Evolutionary conservation across 306 rosid species (phyloP).

Genomic region (Rubus parviflorus): DNA sequence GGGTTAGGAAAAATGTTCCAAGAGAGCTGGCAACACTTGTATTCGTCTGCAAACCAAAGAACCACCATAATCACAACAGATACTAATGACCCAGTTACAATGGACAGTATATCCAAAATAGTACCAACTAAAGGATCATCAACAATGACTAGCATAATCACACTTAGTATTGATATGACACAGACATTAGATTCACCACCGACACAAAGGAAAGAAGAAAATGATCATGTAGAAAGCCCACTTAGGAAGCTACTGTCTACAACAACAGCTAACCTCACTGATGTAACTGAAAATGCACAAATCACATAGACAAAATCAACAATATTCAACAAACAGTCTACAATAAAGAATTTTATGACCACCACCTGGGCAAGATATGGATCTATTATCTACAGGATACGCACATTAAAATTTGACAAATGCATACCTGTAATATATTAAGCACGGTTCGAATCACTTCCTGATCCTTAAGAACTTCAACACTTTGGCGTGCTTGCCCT

Average conservation of each 20-base stretch:
- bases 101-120: background rate
- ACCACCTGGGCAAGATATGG: background rate
- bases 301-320: background rate
- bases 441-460: slow-evolving; percentile 87
- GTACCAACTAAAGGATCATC: background rate
- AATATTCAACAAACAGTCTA: background rate
- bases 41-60: slow-evolving; percentile 67
- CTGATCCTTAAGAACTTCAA: slow-evolving; percentile 82
- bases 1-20: slow-evolving; percentile 92
- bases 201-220: background rate
- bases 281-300: background rate
- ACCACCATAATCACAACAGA: background rate
- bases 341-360: background rate
- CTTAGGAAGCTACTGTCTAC: slow-evolving; percentile 5
- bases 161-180: background rate
- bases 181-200: background rate
- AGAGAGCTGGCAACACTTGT: slow-evolving; percentile 88
- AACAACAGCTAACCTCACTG: background rate
- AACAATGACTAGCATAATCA: background rate
- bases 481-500: slow-evolving; percentile 89
- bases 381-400: background rate
- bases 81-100: slow-evolving; percentile 9
- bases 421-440: slow-evolving; percentile 82
- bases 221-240: background rate
- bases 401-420: background rate